phyloP scores from a whole-genome alignment of 495 filamentous ascomycete genomes.

The Apodospora peruviana region DNA sequence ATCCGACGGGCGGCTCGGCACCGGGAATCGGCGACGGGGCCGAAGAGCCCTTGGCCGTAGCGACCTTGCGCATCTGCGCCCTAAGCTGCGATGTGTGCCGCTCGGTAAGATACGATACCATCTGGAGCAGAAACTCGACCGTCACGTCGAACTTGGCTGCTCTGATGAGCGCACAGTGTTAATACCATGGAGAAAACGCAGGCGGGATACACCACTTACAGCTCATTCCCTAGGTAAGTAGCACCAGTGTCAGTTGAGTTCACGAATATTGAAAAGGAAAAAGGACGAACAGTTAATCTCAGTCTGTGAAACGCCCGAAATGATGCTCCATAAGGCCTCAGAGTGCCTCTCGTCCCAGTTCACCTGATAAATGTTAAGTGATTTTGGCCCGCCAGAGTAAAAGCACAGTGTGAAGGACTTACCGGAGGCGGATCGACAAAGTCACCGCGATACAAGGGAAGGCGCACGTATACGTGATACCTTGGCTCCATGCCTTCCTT shows the following conservation, averaged over 20 bases:
- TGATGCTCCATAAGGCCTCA: slow-evolving; percentile 78
- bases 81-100: slow-evolving; percentile 81
- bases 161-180: slow-evolving; percentile 27
- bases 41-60: slow-evolving; percentile 37
- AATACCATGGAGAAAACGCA: background rate
- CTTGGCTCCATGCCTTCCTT: slow-evolving; percentile 31
- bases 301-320: slow-evolving; percentile 70
- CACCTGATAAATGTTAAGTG: slow-evolving; percentile 28
- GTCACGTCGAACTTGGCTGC: slow-evolving; percentile 56
- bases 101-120: slow-evolving; percentile 93
- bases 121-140: slow-evolving; percentile 83
- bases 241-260: background rate
- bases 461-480: slow-evolving; percentile 76
- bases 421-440: slow-evolving; percentile 89
- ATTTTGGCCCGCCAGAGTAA: background rate
- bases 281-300: slow-evolving; percentile 73
- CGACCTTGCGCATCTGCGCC: slow-evolving; percentile 78
- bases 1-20: slow-evolving; percentile 34
- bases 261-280: background rate
- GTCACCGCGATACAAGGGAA: slow-evolving; percentile 79
- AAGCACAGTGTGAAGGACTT: slow-evolving; percentile 27
- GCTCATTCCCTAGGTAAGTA: slow-evolving; percentile 1
- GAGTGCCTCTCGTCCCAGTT: slow-evolving; percentile 72
- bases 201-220: background rate
- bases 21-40: slow-evolving; percentile 49